Conservation (phyloP, 257 asterid genomes). For the Gardenia jasminoides region DNA sequence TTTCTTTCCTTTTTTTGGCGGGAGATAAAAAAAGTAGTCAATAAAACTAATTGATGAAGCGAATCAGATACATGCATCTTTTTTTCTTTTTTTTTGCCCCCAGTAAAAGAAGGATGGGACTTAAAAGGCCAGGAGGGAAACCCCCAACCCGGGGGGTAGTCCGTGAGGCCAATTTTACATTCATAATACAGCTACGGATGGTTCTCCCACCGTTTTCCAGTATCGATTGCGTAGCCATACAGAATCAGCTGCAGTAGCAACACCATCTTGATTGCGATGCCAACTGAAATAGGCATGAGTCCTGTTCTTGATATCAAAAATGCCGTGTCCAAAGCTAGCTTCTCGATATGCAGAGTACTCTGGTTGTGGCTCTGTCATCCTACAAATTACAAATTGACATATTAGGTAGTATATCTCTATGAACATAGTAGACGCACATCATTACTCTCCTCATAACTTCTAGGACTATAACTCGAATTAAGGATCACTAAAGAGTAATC, state of each 20-base stretch:
- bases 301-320: slow-evolving; percentile 52
- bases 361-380: slow-evolving; percentile 67
- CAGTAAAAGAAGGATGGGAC: no score
- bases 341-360: slow-evolving; percentile 58
- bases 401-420: background rate
- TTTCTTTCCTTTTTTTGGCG: no score
- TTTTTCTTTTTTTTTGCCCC: no score
- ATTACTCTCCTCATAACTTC: background rate
- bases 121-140: no score
- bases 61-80: background rate
- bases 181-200: slow-evolving; percentile 17
- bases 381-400: slow-evolving; percentile 18
- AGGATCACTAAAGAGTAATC: background rate
- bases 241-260: slow-evolving; percentile 46
- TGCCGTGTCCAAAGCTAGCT: slow-evolving; percentile 62
- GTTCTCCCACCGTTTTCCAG: slow-evolving; percentile 35
- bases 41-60: background rate
- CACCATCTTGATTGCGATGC: slow-evolving; percentile 56
- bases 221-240: slow-evolving; percentile 45
- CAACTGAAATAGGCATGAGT: slow-evolving; percentile 55
- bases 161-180: background rate
- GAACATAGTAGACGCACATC: background rate
- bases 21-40: no score
- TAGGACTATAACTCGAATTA: background rate
- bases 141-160: no score